Evolutionary conservation across 2,329 filamentous ascomycete genomes (phyloP), one percentile per base, ranked within the genome.

Genomic region (Beauveria varroae): DNA sequence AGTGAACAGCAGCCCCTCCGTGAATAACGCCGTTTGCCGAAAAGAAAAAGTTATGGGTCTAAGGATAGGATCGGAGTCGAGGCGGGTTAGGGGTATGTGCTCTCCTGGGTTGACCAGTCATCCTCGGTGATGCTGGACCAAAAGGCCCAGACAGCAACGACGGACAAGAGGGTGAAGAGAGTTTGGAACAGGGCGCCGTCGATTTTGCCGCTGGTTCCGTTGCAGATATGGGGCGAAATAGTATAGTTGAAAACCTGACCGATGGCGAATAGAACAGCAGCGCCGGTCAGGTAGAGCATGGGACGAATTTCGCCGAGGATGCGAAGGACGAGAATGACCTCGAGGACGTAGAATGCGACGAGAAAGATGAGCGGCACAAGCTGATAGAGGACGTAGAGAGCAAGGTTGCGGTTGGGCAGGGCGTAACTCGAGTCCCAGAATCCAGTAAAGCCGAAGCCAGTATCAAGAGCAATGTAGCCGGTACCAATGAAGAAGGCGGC

Each of bases 41-140:
- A 61, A 62, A 44, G 24, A 12, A 57, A 57, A 57, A 49, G 56
- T 52, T 43, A 61, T 61, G 61, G 57, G 34, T 64, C 44, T 51
- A 63, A 65, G 52, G 20, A 34, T 28, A 43, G 16, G 44, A 51
- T 49, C n/a, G 30, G 14, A 51, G 30, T 41, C 56, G 49, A 49
- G 50, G 52, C 37, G 41, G 26, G 60, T 67, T 64, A 70, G 57
- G 77, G 74, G 65, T 82, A 82, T 57, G 74, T 67, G 51, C 67
- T 72, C 60, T 73, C 73, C 10, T 73, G 77, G 74, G 83, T 82
- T 20, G 93, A 91, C 95, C 95, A 99, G 78, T 97, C 93, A 70
- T 99, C 95, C 76, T 99, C 95, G 18, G 95, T 99, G 69, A 99
- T 99, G 77, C 92, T 97, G 52, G 92, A 96, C 95, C 95, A 99